Evolutionary conservation across 108 stramenopile species (phyloP), one percentile per base, ranked within the genome.

Genomic region (Mediolabrus comicus): DNA sequence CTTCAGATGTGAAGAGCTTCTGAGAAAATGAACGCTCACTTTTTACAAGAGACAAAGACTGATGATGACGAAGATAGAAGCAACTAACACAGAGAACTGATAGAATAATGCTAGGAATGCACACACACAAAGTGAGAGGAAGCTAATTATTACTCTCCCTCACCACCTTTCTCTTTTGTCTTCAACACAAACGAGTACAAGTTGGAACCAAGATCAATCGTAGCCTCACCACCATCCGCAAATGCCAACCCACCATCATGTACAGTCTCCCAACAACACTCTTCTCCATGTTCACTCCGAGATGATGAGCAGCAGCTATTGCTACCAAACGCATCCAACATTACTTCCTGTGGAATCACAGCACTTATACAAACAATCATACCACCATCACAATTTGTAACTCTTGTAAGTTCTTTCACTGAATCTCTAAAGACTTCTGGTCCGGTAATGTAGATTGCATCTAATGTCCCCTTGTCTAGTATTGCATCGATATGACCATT

Each of bases 151-250:
- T n/a, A n/a, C n/a, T n/a, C n/a, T n/a, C n/a, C n/a, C n/a, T n/a
- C n/a, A n/a, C 1, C 38, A 38, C 6, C 0, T 38, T 38, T 38
- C 36, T 38, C 36, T 11, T 39, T n/a, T 13, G n/a, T 0, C 12
- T 39, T 12, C 38, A 39, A n/a, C 38, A 3, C 14, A 39, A 39
- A 71, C 4, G 69, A 61, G 62, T 71, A 71, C 24, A 71, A 60
- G 13, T 62, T 36, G 14, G 69, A 59, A 19, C 69, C 69, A 14
- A 71, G 38, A 57, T 71, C 69, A 62, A 71, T 71, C 11, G 69
- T 71, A 12, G 69, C 69, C 43, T 71, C 69, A 28, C 69, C 69
- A 29, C 62, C 60, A 31, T 32, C 36, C 16, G 69, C 69, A 57
- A 71, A 71, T 60, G 69, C 60, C 34, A 71, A 60, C 16, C 54